phyloP scores from a whole-genome alignment of 208 protist genomes.

The Crithidia sp. region DNA sequence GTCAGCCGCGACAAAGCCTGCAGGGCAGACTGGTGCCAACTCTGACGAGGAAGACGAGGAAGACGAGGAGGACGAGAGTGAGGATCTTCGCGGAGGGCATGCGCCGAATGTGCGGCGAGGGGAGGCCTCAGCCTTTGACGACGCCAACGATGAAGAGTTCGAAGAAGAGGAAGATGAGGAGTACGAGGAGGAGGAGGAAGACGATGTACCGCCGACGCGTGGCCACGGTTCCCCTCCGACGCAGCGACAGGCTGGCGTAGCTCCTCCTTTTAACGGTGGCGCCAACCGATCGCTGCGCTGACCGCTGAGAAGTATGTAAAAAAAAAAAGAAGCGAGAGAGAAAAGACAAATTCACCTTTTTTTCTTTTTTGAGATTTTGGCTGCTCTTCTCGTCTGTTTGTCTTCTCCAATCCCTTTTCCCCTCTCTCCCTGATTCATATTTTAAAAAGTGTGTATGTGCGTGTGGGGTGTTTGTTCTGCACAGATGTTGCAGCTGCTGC shows the following conservation, averaged over 20 bases:
- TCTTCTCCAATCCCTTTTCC: too few species aligned
- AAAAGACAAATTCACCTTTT: not conserved
- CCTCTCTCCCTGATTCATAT: too few species aligned
- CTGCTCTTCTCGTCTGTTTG: too few species aligned
- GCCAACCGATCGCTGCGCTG: conserved; percentile 15
- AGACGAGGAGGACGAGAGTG: conserved; percentile 15
- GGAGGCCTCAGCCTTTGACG: not conserved
- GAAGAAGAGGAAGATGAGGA: conserved; percentile 40
- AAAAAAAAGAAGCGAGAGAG: not conserved
- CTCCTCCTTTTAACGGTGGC: not conserved
- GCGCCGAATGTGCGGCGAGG: not conserved
- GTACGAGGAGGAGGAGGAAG: conserved; percentile 25
- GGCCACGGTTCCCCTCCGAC: not conserved
- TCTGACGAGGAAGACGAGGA: conserved; percentile 16
- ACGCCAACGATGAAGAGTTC: conserved; percentile 5
- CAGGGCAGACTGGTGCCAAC: conserved; percentile 11
- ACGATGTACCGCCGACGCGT: not conserved
- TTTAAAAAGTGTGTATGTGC: too few species aligned
- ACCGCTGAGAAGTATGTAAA: not conserved
- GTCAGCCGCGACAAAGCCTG: not conserved
- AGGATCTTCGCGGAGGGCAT: conserved; percentile 9
- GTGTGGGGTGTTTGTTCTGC: too few species aligned
- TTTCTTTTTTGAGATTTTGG: not conserved
- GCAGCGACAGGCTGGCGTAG: not conserved
- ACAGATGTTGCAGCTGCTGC: too few species aligned